A percentile compares a stretch with the other conserved stretches of the same genome.
Evolutionary conservation across 2,329 filamentous ascomycete genomes (phyloP).

Genomic region (Colletotrichum falcatum): DNA sequence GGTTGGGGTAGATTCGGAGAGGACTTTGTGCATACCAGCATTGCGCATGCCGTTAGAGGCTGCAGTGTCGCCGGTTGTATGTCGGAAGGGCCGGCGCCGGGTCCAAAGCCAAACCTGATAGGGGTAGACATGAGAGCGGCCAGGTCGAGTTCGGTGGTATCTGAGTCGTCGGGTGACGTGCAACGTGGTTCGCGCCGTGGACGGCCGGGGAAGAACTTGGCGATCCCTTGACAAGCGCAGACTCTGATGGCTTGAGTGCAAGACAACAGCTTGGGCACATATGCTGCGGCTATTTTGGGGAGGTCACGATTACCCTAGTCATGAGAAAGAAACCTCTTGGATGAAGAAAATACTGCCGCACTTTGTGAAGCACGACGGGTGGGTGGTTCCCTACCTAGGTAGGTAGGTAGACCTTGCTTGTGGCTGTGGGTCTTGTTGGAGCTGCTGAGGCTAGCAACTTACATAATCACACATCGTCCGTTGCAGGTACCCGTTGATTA

Average conservation of each 20-base stretch:
- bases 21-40: constrained; percentile 37
- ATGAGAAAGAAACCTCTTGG: background rate
- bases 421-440: background rate
- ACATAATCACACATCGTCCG: background rate
- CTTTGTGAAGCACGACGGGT: background rate
- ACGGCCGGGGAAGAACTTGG: background rate
- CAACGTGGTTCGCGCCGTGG: background rate
- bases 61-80: constrained; percentile 10
- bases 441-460: background rate
- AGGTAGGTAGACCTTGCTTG: background rate
- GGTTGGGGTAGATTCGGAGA: too few relatives aligned
- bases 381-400: too few relatives aligned
- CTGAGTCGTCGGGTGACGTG: background rate
- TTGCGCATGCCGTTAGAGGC: constrained; percentile 29
- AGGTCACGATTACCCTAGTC: background rate
- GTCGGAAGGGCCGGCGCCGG: constrained; percentile 8
- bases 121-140: constrained; percentile 15
- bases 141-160: background rate
- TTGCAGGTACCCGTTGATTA: background rate
- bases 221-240: background rate
- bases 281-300: background rate
- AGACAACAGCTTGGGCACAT: background rate
- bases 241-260: background rate
- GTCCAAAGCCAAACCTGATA: constrained; percentile 11
- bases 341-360: background rate